phyloP scores from a whole-genome alignment of 164 flowering plant species.

The Taxillus chinensis region DNA sequence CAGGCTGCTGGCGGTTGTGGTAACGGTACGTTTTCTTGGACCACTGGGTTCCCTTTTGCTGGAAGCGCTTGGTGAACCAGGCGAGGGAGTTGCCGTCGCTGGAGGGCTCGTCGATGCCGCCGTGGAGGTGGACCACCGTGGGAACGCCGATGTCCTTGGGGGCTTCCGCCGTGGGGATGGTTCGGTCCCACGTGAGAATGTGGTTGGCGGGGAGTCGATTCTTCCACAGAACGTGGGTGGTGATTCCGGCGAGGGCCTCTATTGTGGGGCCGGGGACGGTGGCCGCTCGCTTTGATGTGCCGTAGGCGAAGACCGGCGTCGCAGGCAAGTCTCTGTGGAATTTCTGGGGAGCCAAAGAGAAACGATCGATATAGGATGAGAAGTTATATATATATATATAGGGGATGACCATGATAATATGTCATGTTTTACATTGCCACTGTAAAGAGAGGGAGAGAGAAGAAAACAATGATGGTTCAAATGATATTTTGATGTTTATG shows the following conservation, averaged over 20 bases:
- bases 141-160: conserved; percentile 28
- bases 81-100: conserved; percentile 39
- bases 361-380: not conserved
- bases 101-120: conserved; percentile 37
- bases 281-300: conserved; percentile 27
- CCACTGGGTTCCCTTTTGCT: conserved; percentile 38
- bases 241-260: conserved; percentile 35
- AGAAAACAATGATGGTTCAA: too few relatives aligned
- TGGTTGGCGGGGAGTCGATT: conserved; percentile 43
- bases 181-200: conserved; percentile 55
- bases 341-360: conserved; percentile 41
- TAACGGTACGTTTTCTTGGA: conserved; percentile 28
- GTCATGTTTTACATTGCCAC: too few relatives aligned
- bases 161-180: conserved; percentile 41
- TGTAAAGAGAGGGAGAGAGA: too few relatives aligned
- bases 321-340: conserved; percentile 55
- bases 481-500: too few relatives aligned
- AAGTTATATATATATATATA: too few relatives aligned
- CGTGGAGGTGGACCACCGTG: conserved; percentile 53
- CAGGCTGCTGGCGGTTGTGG: conserved; percentile 38
- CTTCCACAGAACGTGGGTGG: conserved; percentile 31
- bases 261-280: conserved; percentile 58
- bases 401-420: too few relatives aligned
- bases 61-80: conserved; percentile 45
- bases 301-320: conserved; percentile 48